Evolutionary conservation across 257 asterid species (phyloP).

Genomic region (Solanum megistacrolobum): DNA sequence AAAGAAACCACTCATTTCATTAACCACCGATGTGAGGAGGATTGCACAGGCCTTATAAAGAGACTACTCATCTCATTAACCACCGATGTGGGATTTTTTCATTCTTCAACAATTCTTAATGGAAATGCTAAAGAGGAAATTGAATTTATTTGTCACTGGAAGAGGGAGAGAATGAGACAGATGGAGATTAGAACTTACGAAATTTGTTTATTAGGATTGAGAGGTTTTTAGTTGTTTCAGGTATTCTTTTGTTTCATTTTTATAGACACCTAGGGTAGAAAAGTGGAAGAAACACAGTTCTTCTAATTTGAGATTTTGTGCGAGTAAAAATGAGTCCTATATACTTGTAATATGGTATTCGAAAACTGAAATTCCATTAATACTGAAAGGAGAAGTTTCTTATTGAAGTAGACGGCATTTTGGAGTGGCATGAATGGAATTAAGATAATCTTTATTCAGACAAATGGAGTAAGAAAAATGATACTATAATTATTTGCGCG

Average conservation of each 20-base stretch:
- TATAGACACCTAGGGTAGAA: not conserved
- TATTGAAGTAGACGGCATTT: not conserved
- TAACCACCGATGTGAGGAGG: not conserved
- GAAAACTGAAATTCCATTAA: not conserved
- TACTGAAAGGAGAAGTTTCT: not conserved
- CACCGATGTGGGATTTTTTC: not conserved
- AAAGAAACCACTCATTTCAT: not conserved
- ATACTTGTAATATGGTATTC: not conserved
- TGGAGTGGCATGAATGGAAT: not conserved
- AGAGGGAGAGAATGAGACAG: not conserved
- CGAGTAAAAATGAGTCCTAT: not conserved
- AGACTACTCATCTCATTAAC: not conserved
- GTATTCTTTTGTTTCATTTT: not conserved
- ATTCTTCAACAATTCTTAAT: not conserved
- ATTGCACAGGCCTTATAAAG: not conserved
- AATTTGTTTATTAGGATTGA: not conserved
- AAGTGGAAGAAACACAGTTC: not conserved
- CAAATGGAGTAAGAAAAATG: not conserved
- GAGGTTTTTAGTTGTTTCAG: not conserved
- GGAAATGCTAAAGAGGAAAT: not conserved
- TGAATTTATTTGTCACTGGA: not conserved
- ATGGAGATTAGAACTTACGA: not conserved
- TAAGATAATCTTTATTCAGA: not conserved
- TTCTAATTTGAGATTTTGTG: not conserved
- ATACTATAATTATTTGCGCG: not conserved